These are phyloP conservation scores for Heracleum sosnowskyi DNA, from an alignment of 129 eudicot genomes.

Conservation along the genomic window DNA sequence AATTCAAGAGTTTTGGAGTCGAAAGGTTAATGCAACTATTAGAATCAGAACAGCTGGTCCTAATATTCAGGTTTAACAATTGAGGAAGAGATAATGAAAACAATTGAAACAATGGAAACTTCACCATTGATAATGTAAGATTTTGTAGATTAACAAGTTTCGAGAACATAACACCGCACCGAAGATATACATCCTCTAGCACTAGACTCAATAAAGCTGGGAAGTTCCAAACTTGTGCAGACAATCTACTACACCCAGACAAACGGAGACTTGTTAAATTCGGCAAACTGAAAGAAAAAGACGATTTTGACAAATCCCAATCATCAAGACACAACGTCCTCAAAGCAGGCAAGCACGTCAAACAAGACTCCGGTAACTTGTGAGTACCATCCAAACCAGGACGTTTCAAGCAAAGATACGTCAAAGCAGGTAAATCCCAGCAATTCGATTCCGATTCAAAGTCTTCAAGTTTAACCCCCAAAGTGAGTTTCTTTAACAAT, in stretches of 20 bases:
- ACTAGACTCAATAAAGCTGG: not conserved
- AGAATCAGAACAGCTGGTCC: not conserved
- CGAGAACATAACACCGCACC: fast-evolving
- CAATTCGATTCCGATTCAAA: no score
- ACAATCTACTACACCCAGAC: not conserved
- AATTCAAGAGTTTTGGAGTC: not conserved
- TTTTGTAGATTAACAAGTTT: not conserved
- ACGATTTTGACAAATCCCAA: not conserved
- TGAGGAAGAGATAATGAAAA: not conserved
- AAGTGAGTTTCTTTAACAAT: not conserved
- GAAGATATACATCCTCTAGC: not conserved
- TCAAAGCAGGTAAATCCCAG: not conserved
- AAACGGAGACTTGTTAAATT: not conserved
- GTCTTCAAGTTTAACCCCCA: not conserved
- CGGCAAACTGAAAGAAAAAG: not conserved
- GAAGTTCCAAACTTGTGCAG: not conserved
- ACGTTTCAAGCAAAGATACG: no score
- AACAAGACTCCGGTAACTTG: no score
- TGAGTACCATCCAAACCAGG: no score
- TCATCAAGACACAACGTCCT: not conserved
- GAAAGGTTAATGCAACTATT: not conserved
- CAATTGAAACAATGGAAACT: no score
- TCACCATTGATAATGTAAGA: not conserved
- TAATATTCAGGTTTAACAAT: not conserved
- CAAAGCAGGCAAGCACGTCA: not conserved